Evolutionary conservation across 179 eudicot species (phyloP).

Genomic region (Nepenthes alata): DNA sequence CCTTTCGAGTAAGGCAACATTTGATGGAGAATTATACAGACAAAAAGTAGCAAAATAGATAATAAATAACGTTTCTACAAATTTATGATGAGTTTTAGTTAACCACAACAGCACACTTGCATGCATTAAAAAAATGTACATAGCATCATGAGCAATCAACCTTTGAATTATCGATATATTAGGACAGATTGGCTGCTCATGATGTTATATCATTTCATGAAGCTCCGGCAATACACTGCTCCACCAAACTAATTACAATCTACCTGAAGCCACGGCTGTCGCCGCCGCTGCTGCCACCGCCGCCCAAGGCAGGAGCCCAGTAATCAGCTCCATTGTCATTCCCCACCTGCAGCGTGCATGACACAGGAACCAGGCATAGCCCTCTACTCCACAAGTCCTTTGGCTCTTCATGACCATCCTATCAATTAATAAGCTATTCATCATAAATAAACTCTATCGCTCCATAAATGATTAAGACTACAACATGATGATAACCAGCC

Average conservation of each 20-base stretch:
- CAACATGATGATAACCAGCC: too few species aligned
- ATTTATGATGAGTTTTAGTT: too few species aligned
- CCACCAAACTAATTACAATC: constrained; percentile 7
- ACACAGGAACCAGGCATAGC: constrained; percentile 60
- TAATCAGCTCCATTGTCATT: constrained; percentile 75
- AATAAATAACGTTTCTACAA: too few species aligned
- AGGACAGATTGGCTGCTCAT: constrained; percentile 81
- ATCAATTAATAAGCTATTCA: too few species aligned
- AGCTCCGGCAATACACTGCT: constrained; percentile 6
- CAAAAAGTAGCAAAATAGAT: too few species aligned
- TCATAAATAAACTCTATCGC: too few species aligned
- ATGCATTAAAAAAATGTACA: constrained; percentile 13
- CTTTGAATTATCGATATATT: constrained; percentile 21
- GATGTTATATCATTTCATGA: constrained; percentile 54
- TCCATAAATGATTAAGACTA: too few species aligned
- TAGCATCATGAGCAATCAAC: constrained; percentile 94
- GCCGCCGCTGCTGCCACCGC: background rate
- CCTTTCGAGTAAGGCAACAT: too few species aligned
- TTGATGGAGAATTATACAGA: too few species aligned
- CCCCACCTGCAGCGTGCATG: constrained; percentile 74
- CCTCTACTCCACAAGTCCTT: constrained; percentile 77
- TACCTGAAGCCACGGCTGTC: constrained; percentile 19
- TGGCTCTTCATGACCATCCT: constrained; percentile 19
- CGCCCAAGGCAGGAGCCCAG: constrained; percentile 70
- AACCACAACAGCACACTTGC: too few species aligned